Evolutionary conservation across 495 filamentous ascomycete species (phyloP).

Genomic region (Talaromyces nanjingensis): DNA sequence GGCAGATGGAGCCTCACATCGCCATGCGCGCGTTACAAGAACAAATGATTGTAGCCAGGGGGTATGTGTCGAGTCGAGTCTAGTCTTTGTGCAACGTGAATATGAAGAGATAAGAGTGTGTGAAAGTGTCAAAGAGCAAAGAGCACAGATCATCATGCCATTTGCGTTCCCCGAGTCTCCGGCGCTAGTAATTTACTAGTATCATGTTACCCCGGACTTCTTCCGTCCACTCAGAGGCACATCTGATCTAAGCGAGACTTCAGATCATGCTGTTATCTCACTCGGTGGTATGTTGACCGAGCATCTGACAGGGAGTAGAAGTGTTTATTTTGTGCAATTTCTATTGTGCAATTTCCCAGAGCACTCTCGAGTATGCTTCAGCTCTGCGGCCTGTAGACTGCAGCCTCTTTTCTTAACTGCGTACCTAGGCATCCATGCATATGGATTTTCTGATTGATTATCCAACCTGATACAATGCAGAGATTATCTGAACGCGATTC

Average conservation of each 20-base stretch:
- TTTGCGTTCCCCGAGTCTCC: not conserved
- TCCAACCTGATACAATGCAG: too few species aligned
- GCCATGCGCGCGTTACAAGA: not conserved
- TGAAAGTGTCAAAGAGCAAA: not conserved
- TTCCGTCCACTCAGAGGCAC: not conserved
- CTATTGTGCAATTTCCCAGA: not conserved
- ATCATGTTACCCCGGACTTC: not conserved
- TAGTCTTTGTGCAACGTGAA: too few species aligned
- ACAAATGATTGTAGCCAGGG: not conserved
- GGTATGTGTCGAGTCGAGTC: not conserved
- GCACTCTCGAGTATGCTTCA: too few species aligned
- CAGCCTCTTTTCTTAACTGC: too few species aligned
- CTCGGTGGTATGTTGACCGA: not conserved
- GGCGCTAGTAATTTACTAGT: slow-evolving; percentile 4
- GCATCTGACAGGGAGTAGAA: not conserved
- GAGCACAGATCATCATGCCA: not conserved
- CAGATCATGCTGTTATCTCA: not conserved
- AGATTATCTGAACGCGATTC: too few species aligned
- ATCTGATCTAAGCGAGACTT: not conserved
- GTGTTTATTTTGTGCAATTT: not conserved
- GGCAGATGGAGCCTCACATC: not conserved
- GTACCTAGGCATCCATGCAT: too few species aligned
- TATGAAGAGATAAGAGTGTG: not conserved
- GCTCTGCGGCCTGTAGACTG: too few species aligned
- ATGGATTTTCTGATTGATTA: too few species aligned